A percentile compares a stretch with the other conserved stretches of the same genome.
Evolutionary conservation across 768 basidiomycete species (phyloP).

Genomic region (Kwoniella sp.): DNA sequence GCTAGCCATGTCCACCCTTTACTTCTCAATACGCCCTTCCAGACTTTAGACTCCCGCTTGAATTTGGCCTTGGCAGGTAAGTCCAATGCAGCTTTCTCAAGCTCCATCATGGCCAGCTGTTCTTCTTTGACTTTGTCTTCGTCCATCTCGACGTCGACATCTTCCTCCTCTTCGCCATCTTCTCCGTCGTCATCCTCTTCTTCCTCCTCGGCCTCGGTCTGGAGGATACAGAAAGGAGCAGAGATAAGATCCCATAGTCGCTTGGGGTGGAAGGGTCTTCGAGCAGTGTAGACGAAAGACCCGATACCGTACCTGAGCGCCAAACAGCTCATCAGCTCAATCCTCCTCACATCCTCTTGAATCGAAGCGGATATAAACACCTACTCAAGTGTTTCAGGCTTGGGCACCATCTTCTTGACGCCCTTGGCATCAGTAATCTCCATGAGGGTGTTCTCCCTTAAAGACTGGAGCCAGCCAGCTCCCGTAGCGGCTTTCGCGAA

Average conservation of each 20-base stretch:
- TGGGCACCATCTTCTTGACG: constrained; percentile 35
- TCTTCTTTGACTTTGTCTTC: constrained; percentile 35
- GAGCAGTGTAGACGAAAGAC: constrained; percentile 52
- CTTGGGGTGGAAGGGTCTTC: constrained; percentile 55
- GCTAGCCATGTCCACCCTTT: constrained; percentile 57
- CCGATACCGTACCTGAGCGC: constrained; percentile 40
- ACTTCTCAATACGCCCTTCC: constrained; percentile 50
- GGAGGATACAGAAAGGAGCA: constrained; percentile 53
- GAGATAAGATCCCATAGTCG: constrained; percentile 52
- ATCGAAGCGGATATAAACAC: background rate
- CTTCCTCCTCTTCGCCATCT: constrained; percentile 22
- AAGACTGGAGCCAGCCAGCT: constrained; percentile 53
- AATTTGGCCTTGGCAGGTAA: constrained; percentile 39
- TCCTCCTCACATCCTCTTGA: background rate
- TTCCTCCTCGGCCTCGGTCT: constrained; percentile 39
- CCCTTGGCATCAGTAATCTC: constrained; percentile 33
- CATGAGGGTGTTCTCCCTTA: constrained; percentile 43
- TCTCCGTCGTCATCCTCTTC: constrained; percentile 28
- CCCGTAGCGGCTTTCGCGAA: constrained; percentile 49
- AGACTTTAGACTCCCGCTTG: constrained; percentile 44
- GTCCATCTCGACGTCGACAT: constrained; percentile 23
- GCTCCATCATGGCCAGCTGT: constrained; percentile 24
- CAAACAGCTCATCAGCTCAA: background rate
- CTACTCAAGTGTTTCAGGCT: constrained; percentile 53
- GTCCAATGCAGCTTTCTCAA: constrained; percentile 48